A percentile compares a stretch with the other conserved stretches of the same genome.
Conservation (phyloP, 164 flowering plant genomes). For the Annona squamosa region DNA sequence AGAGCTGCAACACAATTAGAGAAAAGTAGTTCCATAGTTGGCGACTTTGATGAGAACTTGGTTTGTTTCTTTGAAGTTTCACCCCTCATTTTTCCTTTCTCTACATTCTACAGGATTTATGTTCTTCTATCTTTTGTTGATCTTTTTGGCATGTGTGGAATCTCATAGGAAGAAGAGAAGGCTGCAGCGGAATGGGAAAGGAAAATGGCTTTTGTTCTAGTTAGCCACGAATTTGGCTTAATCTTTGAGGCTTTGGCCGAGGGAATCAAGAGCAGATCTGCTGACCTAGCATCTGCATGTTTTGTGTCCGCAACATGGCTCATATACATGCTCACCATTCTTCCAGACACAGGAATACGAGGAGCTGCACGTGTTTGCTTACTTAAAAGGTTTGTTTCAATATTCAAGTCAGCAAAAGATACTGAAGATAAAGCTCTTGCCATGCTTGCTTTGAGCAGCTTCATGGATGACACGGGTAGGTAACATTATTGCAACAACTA, state of each 20-base stretch:
- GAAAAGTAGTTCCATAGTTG: constrained; percentile 21
- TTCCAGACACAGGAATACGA: constrained; percentile 73
- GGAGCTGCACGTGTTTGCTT: constrained; percentile 76
- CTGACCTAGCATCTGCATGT: constrained; percentile 49
- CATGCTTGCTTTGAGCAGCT: constrained; percentile 64
- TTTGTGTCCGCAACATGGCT: constrained; percentile 79
- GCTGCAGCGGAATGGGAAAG: constrained; percentile 72
- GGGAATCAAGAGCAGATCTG: constrained; percentile 53
- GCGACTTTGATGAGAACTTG: constrained; percentile 30
- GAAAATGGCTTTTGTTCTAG: constrained; percentile 62
- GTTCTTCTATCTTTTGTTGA: neutral
- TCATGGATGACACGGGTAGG: constrained; percentile 57
- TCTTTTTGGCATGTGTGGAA: neutral
- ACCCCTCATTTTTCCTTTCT: neutral
- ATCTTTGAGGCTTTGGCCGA: constrained; percentile 76
- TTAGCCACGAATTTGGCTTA: constrained; percentile 74
- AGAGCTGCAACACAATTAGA: constrained; percentile 32
- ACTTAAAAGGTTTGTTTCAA: constrained; percentile 46
- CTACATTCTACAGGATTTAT: neutral
- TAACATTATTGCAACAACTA: constrained; percentile 1
- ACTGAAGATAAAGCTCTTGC: constrained; percentile 61
- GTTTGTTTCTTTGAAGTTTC: constrained; percentile 24
- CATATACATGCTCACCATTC: constrained; percentile 46
- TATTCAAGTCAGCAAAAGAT: constrained; percentile 51
- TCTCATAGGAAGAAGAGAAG: constrained; percentile 56